A percentile compares a stretch with the other conserved stretches of the same genome.
These are phyloP conservation scores for Kalanchoe fedtschenkoi DNA, from an alignment of 164 flowering plant species.

Conservation along the genomic window DNA sequence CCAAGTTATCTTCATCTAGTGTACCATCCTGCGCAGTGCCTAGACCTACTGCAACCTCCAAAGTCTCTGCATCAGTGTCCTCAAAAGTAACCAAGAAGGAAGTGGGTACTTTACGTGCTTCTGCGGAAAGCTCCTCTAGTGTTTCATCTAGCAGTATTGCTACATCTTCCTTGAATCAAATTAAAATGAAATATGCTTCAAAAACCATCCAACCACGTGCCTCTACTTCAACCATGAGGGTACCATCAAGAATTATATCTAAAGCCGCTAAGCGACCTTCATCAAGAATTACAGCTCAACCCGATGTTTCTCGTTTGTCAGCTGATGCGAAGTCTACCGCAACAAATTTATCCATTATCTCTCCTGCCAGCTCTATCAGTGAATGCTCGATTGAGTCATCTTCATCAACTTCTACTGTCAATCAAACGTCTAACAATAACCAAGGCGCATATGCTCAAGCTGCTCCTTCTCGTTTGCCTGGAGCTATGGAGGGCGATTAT, in stretches of 20 bases:
- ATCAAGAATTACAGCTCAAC: constrained; percentile 7
- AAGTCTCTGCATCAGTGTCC: constrained; percentile 27
- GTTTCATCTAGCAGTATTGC: constrained; percentile 24
- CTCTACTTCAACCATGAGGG: constrained; percentile 19
- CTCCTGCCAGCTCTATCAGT: constrained; percentile 72
- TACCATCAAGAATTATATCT: constrained; percentile 18
- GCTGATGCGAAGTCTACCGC: constrained; percentile 27
- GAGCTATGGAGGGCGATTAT: constrained; percentile 14
- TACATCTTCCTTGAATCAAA: constrained; percentile 21
- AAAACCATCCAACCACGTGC: constrained; percentile 19
- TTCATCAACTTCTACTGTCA: constrained; percentile 45
- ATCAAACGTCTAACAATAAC: constrained; percentile 27
- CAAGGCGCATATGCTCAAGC: constrained; percentile 22
- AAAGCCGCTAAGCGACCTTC: constrained; percentile 13
- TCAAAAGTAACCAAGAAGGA: constrained; percentile 21
- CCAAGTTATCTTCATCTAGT: constrained; percentile 19
- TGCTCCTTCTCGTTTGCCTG: constrained; percentile 14
- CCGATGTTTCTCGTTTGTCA: constrained; percentile 27
- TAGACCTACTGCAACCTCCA: constrained; percentile 24
- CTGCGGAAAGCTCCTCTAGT: constrained; percentile 37
- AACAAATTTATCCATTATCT: constrained; percentile 35
- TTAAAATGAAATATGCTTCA: constrained; percentile 21
- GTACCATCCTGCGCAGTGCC: constrained; percentile 22
- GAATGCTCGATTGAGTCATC: constrained; percentile 74
- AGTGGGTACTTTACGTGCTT: constrained; percentile 30